These are phyloP conservation scores for Chlamydomonas sp. DNA, from an alignment of 139 green algal species.

Conservation along the genomic window DNA sequence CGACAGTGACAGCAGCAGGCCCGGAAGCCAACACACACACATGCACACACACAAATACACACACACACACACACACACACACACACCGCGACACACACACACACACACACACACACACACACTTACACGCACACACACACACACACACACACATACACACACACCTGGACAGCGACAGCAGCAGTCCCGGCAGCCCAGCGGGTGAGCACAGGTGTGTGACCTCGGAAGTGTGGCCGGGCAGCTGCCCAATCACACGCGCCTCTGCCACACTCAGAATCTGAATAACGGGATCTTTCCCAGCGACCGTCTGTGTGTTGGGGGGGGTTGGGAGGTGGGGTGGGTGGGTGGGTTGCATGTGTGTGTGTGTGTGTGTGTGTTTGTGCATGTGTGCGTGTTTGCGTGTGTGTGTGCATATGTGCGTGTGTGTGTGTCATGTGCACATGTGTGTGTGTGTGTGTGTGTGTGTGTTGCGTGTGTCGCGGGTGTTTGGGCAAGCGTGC, in stretches of 20 bases:
- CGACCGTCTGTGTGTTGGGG: conserved; percentile 37
- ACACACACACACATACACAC: too few species aligned
- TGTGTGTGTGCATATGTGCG: background rate
- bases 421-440: background rate
- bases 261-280: conserved; percentile 60
- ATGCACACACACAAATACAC: too few species aligned
- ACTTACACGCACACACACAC: too few species aligned
- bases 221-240: conserved; percentile 42
- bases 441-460: background rate
- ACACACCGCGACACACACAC: conserved; percentile 44
- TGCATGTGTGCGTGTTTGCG: background rate
- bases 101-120: too few species aligned
- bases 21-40: conserved; percentile 7
- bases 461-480: background rate
- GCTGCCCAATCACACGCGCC: conserved; percentile 31
- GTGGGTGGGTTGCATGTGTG: background rate
- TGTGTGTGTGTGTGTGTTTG: background rate
- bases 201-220: conserved; percentile 38
- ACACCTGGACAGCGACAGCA: conserved; percentile 50
- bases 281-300: conserved; percentile 42
- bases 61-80: too few species aligned
- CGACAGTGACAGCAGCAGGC: conserved; percentile 47
- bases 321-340: background rate
- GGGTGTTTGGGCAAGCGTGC: background rate
- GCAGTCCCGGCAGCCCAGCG: conserved; percentile 22